These are phyloP conservation scores for Lactarius hatsudake DNA, from an alignment of 768 basidiomycete species.

Conservation along the genomic window DNA sequence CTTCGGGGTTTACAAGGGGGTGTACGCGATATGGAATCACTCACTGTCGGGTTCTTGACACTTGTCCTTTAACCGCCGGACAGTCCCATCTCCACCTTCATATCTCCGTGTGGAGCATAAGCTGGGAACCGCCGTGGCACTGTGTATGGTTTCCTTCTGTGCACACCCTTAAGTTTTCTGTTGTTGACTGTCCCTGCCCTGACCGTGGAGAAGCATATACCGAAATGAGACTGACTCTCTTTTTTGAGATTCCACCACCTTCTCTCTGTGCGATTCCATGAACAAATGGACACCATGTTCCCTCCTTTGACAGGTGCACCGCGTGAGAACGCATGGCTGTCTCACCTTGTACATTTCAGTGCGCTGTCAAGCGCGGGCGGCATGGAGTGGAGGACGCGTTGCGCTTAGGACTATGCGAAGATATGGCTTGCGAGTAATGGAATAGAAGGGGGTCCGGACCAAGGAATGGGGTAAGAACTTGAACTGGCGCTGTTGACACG, in stretches of 20 bases:
- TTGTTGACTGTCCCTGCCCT: not conserved
- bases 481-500: too few relatives aligned
- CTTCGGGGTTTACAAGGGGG: too few relatives aligned
- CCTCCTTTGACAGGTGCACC: constrained; percentile 56
- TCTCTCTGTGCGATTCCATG: constrained; percentile 64
- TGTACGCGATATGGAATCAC: too few relatives aligned
- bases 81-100: too few relatives aligned
- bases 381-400: constrained; percentile 49
- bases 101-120: constrained; percentile 58
- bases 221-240: constrained; percentile 81
- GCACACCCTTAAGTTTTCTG: not conserved
- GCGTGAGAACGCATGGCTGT: constrained; percentile 67
- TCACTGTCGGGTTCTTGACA: too few relatives aligned
- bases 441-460: too few relatives aligned
- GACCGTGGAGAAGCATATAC: constrained; percentile 55
- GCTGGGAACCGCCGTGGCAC: constrained; percentile 91
- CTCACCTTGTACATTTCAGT: constrained; percentile 73
- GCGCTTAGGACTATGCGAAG: constrained; percentile 44
- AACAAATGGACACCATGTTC: constrained; percentile 50
- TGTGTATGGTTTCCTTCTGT: constrained; percentile 34
- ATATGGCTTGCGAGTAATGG: too few relatives aligned
- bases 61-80: too few relatives aligned
- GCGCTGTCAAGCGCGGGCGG: constrained; percentile 55
- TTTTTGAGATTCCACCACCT: constrained; percentile 64
- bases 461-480: too few relatives aligned